These are phyloP conservation scores for Tricholoma saponaceum DNA, from an alignment of 768 basidiomycete species.

Conservation along the genomic window DNA sequence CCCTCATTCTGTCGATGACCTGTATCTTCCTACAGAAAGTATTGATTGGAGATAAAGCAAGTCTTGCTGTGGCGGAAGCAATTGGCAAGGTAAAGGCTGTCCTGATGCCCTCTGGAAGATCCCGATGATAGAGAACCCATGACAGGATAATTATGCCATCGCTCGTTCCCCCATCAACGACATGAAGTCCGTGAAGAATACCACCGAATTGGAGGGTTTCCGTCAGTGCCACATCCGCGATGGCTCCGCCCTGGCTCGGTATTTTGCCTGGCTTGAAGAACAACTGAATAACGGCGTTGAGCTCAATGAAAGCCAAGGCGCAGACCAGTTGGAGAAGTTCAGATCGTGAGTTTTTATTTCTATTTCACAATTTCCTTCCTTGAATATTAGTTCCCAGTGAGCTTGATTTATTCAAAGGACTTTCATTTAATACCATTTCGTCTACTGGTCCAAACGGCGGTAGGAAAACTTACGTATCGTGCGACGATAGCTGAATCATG, in stretches of 20 bases:
- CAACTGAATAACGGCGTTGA: conserved; percentile 57
- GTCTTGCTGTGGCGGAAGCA: conserved; percentile 77
- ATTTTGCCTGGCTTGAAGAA: conserved; percentile 95
- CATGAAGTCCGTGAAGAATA: conserved; percentile 78
- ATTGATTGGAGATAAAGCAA: conserved; percentile 72
- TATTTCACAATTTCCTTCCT: neutral
- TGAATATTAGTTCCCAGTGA: conserved; percentile 43
- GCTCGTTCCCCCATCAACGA: conserved; percentile 73
- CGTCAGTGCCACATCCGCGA: conserved; percentile 85
- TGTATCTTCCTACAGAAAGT: conserved; percentile 47
- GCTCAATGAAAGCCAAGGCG: conserved; percentile 77
- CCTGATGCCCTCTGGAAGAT: conserved; percentile 1
- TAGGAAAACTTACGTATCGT: conserved; percentile 27
- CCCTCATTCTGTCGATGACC: neutral
- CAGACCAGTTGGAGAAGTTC: conserved; percentile 73
- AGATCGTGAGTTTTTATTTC: conserved; percentile 54
- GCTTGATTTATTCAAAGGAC: conserved; percentile 73
- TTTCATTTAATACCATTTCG: conserved; percentile 92
- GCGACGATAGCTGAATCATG: neutral
- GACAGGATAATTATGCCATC: conserved; percentile 56
- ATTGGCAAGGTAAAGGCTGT: conserved; percentile 55
- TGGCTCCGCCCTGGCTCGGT: conserved; percentile 80
- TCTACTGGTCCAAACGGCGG: conserved; percentile 90
- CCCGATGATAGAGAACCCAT: neutral
- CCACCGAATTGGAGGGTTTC: conserved; percentile 84